These are phyloP conservation scores for Hyphodiscus hymeniophilus DNA, from an alignment of 495 filamentous ascomycete species.

Conservation along the genomic window DNA sequence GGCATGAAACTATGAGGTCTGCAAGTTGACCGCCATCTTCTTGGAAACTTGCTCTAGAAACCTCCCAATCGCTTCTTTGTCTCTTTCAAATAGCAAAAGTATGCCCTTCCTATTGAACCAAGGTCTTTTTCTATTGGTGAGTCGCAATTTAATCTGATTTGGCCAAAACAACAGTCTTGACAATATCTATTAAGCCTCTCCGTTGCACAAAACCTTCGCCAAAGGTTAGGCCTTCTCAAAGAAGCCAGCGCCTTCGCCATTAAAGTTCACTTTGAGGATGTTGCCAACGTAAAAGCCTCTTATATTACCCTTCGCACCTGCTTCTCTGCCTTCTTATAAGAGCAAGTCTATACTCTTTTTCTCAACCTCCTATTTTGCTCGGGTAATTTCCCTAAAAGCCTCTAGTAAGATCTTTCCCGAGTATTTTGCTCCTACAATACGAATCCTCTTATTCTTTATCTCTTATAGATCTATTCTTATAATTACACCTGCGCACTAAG, in stretches of 20 bases:
- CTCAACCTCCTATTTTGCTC: background rate
- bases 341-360: background rate
- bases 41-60: too few species aligned
- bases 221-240: background rate
- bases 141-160: too few species aligned
- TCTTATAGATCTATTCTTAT: background rate
- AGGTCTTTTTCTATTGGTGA: too few species aligned
- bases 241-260: slow-evolving; percentile 2
- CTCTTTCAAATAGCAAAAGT: too few species aligned
- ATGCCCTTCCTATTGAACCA: too few species aligned
- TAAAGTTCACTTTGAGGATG: slow-evolving; percentile 3
- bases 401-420: background rate
- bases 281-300: background rate
- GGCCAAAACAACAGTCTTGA: background rate
- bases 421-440: background rate
- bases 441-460: slow-evolving; percentile 2
- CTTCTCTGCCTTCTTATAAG: background rate
- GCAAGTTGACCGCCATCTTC: too few species aligned
- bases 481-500: background rate
- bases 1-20: too few species aligned
- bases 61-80: too few species aligned
- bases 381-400: background rate
- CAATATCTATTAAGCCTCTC: background rate
- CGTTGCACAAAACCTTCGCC: background rate
- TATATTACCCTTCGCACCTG: background rate